Evolutionary conservation across 106 monocot species (phyloP).

Genomic region (Agapanthus africanus): DNA sequence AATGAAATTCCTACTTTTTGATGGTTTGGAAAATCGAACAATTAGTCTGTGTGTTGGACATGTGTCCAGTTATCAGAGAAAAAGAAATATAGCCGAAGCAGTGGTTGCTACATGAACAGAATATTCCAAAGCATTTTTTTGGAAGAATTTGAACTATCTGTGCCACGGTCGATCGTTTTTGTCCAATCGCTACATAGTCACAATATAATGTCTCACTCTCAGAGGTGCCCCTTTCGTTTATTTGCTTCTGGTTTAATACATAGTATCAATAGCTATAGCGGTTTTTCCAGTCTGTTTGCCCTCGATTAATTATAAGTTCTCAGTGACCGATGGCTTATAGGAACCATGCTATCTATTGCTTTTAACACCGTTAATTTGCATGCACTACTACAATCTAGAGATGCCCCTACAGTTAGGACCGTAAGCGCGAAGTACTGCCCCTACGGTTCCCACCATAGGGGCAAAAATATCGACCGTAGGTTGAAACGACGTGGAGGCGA

Average conservation of each 20-base stretch:
- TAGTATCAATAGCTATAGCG: background rate
- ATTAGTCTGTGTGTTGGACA: too few relatives aligned
- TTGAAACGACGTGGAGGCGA: too few relatives aligned
- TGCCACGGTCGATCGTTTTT: slow-evolving; percentile 23
- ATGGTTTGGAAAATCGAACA: too few relatives aligned
- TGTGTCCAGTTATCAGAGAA: too few relatives aligned
- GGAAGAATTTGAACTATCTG: slow-evolving; percentile 26
- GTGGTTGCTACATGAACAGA: slow-evolving; percentile 9
- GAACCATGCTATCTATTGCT: background rate
- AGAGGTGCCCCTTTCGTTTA: background rate
- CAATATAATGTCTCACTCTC: slow-evolving; percentile 16
- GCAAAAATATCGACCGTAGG: too few relatives aligned
- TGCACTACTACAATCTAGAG: too few relatives aligned
- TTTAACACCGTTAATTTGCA: background rate
- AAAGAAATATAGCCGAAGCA: too few relatives aligned
- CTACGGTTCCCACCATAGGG: too few relatives aligned
- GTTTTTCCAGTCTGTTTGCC: background rate
- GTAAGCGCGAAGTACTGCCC: too few relatives aligned
- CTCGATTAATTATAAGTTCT: background rate
- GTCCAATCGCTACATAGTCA: slow-evolving; percentile 23
- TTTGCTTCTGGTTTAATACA: too few relatives aligned
- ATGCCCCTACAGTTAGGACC: too few relatives aligned
- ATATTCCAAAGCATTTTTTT: slow-evolving; percentile 16
- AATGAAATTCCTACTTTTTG: too few relatives aligned
- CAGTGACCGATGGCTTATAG: background rate